A percentile compares a stretch with the other conserved stretches of the same genome.
Conservation (phyloP, 768 basidiomycete genomes). For the Panaeolus papilionaceus region DNA sequence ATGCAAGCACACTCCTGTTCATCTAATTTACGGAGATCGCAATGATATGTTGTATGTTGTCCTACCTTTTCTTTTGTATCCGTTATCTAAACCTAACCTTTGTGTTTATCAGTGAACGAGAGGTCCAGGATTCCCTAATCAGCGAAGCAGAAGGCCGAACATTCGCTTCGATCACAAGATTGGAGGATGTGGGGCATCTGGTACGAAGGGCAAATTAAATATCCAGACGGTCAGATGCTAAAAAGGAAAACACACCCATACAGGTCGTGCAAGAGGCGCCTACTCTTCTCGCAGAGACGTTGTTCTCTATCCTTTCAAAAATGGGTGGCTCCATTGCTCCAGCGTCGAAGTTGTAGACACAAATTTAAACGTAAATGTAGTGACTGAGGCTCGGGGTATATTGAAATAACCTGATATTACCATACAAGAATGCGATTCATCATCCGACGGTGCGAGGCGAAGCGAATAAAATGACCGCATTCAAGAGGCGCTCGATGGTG, state of each 20-base stretch:
- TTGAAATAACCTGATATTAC: too few relatives aligned
- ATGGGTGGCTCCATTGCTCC: not conserved
- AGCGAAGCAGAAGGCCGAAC: conserved; percentile 32
- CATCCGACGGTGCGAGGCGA: too few relatives aligned
- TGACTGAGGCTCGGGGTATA: too few relatives aligned
- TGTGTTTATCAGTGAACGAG: conserved; percentile 25
- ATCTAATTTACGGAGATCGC: conserved; percentile 36
- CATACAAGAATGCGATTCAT: too few relatives aligned
- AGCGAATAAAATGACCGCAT: too few relatives aligned
- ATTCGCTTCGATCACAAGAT: conserved; percentile 33
- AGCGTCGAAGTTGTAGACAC: not conserved
- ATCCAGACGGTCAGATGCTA: not conserved
- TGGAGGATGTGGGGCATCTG: conserved; percentile 38
- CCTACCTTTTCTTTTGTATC: not conserved
- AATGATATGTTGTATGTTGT: conserved; percentile 38
- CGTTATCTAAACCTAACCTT: too few relatives aligned
- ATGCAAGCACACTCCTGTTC: conserved; percentile 33
- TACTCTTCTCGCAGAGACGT: conserved; percentile 31
- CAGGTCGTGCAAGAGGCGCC: conserved; percentile 37
- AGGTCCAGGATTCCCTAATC: conserved; percentile 34
- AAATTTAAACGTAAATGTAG: too few relatives aligned
- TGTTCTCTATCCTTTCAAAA: conserved; percentile 26
- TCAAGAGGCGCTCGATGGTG: not conserved
- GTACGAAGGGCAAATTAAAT: conserved; percentile 24
- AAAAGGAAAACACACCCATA: too few relatives aligned